Evolutionary conservation across 192 early-diverging fungal species (phyloP), one percentile per base, ranked within the genome.

Genomic region (Lunasporangiospora selenospora): DNA sequence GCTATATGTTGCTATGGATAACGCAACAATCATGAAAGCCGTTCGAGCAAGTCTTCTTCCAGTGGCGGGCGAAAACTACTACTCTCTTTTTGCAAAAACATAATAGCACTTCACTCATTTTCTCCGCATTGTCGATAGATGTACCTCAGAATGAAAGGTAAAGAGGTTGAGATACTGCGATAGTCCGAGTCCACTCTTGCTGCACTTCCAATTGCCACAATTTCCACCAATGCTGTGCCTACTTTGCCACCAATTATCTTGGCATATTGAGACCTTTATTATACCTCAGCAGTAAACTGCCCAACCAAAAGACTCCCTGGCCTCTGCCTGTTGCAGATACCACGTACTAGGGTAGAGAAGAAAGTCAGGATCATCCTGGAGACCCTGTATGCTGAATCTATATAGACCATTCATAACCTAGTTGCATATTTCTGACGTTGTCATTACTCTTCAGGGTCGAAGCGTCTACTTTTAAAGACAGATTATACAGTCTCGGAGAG

Each of bases 11-110:
- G 58, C 34, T 6, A 40, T 60, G 3, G 58, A 60, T 32, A 37
- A 60, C 26, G 40, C 26, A 4, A 26, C 13, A 2, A 60, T 60
- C 36, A 60, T 49, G 58, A 60, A 48, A 48, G 42, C 54, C 33
- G 54, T 57, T 6, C 10, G 40, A 30, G 54, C 44, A 57, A 3
- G 40, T n/a, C n/a, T n/a, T 44, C n/a, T n/a, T n/a, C n/a, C n/a
- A n/a, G n/a, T n/a, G n/a, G 7, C 19, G 21, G 19, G 4, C 38
- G 10, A 26, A 53, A 37, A 21, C 24, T 9, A 6, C 7, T 37
- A 19, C 3, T 3, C 34, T 3, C 15, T n/a, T n/a, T n/a, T n/a
- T n/a, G n/a, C n/a, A 3, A 10, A 8, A 31, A 10, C 38, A 6
- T 16, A 18, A 3, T 37, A 16, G 2, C 27, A 4, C 38, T 10